Percentiles rank a stretch among this genome's conserved stretches.
These are phyloP conservation scores for Xylaria sp. DNA, from an alignment of 2,329 filamentous ascomycete species.

Conservation along the genomic window DNA sequence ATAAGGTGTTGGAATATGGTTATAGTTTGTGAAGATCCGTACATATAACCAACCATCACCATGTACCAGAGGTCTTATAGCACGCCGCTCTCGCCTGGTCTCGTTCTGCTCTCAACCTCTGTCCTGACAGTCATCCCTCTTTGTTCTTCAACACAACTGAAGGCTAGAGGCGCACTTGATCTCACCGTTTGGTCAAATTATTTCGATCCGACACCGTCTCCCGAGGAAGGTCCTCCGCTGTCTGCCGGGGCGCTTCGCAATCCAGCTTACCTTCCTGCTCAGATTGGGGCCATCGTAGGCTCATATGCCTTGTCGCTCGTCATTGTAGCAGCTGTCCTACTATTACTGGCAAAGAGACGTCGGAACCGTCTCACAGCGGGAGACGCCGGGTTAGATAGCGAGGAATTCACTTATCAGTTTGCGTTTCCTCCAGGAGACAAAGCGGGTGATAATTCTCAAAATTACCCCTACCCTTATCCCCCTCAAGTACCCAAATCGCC, in stretches of 20 bases:
- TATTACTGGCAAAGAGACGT: conserved; percentile 67
- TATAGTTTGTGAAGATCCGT: conserved; percentile 46
- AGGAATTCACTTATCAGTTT: conserved; percentile 43
- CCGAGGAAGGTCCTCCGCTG: conserved; percentile 68
- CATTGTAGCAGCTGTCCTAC: conserved; percentile 73
- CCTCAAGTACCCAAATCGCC: conserved; percentile 53
- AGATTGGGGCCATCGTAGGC: conserved; percentile 85
- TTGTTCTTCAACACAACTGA: conserved; percentile 43
- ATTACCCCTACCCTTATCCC: conserved; percentile 43
- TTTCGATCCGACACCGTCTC: conserved; percentile 65
- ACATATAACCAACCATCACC: conserved; percentile 46
- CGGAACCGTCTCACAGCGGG: conserved; percentile 63
- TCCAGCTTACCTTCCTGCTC: conserved; percentile 74
- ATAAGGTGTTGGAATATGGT: conserved; percentile 42
- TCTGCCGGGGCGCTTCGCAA: conserved; percentile 69
- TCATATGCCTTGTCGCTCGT: conserved; percentile 83
- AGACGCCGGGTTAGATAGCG: conserved; percentile 59
- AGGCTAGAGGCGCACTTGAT: conserved; percentile 35
- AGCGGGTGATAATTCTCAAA: conserved; percentile 34
- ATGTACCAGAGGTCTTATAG: conserved; percentile 51
- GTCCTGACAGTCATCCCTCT: conserved; percentile 44
- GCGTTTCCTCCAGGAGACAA: conserved; percentile 41
- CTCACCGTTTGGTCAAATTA: conserved; percentile 51
- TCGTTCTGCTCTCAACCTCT: conserved; percentile 42
- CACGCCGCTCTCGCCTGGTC: conserved; percentile 44